Base-by-base conservation (phyloP, 1,284 basidiomycete species). In the Irpex sp. region DNA sequence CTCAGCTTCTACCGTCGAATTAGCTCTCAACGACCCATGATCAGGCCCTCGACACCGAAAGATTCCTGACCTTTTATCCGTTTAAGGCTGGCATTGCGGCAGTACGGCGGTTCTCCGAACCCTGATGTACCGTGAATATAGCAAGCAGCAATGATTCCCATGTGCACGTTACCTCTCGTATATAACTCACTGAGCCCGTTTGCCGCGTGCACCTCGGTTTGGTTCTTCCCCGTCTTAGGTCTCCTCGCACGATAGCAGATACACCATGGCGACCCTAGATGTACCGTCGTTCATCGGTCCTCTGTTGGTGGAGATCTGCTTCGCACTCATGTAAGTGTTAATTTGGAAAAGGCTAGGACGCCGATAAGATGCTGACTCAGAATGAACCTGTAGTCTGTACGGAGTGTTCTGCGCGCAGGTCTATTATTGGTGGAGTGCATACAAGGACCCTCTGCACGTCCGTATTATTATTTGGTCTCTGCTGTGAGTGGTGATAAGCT, bases 361-460 rank as follows among this genome's bases (percentile, higher is more conserved):
- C 18, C 59, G 70, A 27, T 45, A 56, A 63, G 38, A 32, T 58
- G 22, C 62, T 44, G 56, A 66, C 65, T 24, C n/a, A 13, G 10
- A 15, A 49, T n/a, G 44, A 18, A 11, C 18, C 20, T 66, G 42
- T 27, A 66, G 65, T 9, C 43, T 66, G 10, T 66, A 66, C 24
- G 65, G 65, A 20, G 65, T 66, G 15, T 66, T 66, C 43, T 66
- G 65, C 45, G 44, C 65, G 15, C 65, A 66, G 45, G 65, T 56
- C 20, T 66, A 66, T 24, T 66, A 66, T 32, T 66, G 38, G 22
- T 66, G 38, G 42, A 20, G 13, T 45, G 38, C 65, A 15, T 66
- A 64, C 62, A 64, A 64, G 15, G 62, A 64, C 27, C 32, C 24
- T 10, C 27, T 43, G 18, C 24, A 20, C 18, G 45, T 66, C 10